A percentile compares a stretch with the other conserved stretches of the same genome.
These are phyloP conservation scores for Scleroderma citrinum DNA, from an alignment of 768 basidiomycete genomes.

Conservation along the genomic window DNA sequence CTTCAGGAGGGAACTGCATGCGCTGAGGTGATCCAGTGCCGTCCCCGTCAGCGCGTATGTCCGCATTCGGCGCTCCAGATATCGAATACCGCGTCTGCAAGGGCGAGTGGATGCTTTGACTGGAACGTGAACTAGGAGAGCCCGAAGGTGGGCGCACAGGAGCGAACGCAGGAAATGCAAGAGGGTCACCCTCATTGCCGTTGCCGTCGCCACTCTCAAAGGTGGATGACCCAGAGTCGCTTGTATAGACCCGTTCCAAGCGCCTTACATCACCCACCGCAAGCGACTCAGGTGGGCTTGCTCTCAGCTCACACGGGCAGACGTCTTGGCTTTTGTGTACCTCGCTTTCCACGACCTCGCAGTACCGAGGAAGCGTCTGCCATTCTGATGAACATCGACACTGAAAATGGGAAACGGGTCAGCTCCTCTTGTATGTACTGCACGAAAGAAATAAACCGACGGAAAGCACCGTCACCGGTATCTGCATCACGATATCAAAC, in stretches of 20 bases:
- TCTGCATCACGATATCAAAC: conserved; percentile 86
- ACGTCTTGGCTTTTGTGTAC: conserved; percentile 1
- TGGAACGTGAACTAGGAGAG: not conserved
- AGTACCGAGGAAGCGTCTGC: conserved; percentile 74
- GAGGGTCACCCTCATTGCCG: not conserved
- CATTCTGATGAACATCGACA: conserved; percentile 81
- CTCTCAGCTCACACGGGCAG: conserved; percentile 40
- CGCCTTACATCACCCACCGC: not conserved
- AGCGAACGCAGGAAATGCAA: not conserved
- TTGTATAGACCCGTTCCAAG: conserved; percentile 24
- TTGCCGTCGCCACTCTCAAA: conserved; percentile 13
- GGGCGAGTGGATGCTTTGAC: too few species aligned
- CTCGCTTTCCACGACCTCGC: conserved; percentile 29
- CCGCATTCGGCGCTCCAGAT: too few species aligned
- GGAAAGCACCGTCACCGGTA: conserved; percentile 82
- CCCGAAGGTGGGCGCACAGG: not conserved
- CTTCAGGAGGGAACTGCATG: too few species aligned
- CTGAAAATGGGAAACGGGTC: conserved; percentile 28
- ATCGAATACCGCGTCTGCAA: too few species aligned
- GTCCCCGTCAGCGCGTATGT: too few species aligned
- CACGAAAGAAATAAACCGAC: conserved; percentile 41
- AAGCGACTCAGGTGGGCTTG: conserved; percentile 3
- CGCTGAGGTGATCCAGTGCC: too few species aligned
- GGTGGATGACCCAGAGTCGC: conserved; percentile 28
- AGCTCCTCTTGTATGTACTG: not conserved